These are phyloP conservation scores for Amanita polypyramis DNA, from an alignment of 768 basidiomycete species.

Conservation along the genomic window DNA sequence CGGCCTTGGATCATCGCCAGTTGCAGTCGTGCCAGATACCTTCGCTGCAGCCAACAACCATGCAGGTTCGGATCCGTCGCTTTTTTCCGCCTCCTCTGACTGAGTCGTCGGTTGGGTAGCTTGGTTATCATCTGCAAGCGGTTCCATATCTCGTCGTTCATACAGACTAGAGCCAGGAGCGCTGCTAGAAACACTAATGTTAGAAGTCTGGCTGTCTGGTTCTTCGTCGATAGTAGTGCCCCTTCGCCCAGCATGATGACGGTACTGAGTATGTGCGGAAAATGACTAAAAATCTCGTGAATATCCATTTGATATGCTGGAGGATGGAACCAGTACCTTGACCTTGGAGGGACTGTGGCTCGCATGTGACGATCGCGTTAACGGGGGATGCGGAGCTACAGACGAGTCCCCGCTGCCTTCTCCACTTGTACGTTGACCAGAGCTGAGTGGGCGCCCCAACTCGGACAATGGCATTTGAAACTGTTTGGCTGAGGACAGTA, in stretches of 20 bases:
- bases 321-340: not conserved
- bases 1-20: not conserved
- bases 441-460: slow-evolving; percentile 19
- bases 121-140: not conserved
- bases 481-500: slow-evolving; percentile 34
- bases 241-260: not conserved
- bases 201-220: slow-evolving; percentile 3
- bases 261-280: not conserved
- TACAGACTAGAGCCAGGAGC: slow-evolving; percentile 6
- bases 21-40: not conserved
- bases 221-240: not conserved
- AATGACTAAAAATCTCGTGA: not conserved
- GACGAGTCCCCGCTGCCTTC: slow-evolving; percentile 4
- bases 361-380: not conserved
- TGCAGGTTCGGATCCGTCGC: not conserved
- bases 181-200: slow-evolving; percentile 1
- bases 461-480: slow-evolving; percentile 52
- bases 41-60: slow-evolving; percentile 6
- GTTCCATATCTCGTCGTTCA: not conserved
- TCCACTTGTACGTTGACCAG: slow-evolving; percentile 12
- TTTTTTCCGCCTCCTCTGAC: slow-evolving; percentile 14
- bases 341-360: not conserved
- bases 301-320: not conserved
- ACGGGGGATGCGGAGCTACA: not conserved
- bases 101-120: slow-evolving; percentile 28